These are phyloP conservation scores for Dipteronia sinensis DNA, from an alignment of 345 rosid genomes.

Conservation along the genomic window DNA sequence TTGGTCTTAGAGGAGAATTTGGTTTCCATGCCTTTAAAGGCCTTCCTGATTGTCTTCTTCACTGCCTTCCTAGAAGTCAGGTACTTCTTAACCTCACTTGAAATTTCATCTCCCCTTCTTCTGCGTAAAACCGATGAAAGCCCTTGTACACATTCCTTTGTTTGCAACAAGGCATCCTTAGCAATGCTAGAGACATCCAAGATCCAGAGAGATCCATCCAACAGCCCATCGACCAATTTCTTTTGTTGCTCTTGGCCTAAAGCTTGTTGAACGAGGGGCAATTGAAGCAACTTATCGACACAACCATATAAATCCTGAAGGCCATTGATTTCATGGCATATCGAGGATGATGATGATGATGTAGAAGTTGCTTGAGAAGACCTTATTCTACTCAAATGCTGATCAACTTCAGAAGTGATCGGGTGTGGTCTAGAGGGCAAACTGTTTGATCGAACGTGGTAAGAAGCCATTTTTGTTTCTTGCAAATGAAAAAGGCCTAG, in stretches of 20 bases:
- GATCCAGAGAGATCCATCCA: slow-evolving; percentile 28
- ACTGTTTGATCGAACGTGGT: slow-evolving; percentile 14
- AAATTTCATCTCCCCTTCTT: slow-evolving; percentile 26
- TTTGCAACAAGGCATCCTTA: slow-evolving; percentile 37
- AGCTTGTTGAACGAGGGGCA: background rate
- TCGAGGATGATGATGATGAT: slow-evolving; percentile 7
- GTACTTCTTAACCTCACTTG: slow-evolving; percentile 38
- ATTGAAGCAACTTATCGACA: slow-evolving; percentile 20
- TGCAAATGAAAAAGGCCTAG: background rate
- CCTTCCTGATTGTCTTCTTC: slow-evolving; percentile 45
- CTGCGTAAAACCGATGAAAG: slow-evolving; percentile 37
- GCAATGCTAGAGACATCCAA: slow-evolving; percentile 32
- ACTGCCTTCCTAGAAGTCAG: slow-evolving; percentile 42
- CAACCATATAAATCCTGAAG: slow-evolving; percentile 37
- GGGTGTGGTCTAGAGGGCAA: slow-evolving; percentile 23
- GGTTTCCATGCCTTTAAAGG: slow-evolving; percentile 29
- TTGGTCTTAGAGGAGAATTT: slow-evolving; percentile 9
- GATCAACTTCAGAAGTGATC: slow-evolving; percentile 36
- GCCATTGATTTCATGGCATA: slow-evolving; percentile 20
- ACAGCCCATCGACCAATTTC: slow-evolving; percentile 6
- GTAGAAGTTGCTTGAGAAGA: slow-evolving; percentile 16
- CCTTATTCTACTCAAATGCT: slow-evolving; percentile 21
- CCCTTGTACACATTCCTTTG: slow-evolving; percentile 29
- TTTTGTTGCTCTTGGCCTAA: background rate
- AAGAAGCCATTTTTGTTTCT: slow-evolving; percentile 14